phyloP scores from a whole-genome alignment of 2,329 filamentous ascomycete genomes.

The Cladosporium sp. region DNA sequence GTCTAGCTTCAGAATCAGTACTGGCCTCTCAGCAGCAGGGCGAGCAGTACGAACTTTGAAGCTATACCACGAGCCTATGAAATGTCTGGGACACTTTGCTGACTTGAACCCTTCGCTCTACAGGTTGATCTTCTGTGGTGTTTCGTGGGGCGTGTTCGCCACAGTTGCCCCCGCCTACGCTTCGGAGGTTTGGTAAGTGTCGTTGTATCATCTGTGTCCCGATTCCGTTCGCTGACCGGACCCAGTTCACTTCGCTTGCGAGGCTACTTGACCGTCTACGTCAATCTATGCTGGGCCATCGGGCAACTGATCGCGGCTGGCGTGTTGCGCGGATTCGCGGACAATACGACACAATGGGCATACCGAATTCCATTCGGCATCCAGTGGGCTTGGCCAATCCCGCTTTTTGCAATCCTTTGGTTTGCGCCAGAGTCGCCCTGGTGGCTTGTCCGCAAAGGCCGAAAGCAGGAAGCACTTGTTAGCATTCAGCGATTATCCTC shows the following conservation, averaged over 20 bases:
- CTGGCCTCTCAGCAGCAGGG: too few species aligned
- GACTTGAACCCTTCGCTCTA: too few species aligned
- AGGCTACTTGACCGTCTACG: slow-evolving; percentile 38
- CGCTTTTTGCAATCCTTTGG: slow-evolving; percentile 35
- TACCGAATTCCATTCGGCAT: slow-evolving; percentile 44
- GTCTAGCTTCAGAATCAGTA: too few species aligned
- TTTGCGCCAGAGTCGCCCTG: slow-evolving; percentile 37
- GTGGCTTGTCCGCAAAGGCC: slow-evolving; percentile 36
- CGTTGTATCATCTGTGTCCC: too few species aligned
- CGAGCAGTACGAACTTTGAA: too few species aligned
- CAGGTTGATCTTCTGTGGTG: slow-evolving; percentile 54
- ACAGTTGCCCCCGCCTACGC: slow-evolving; percentile 59
- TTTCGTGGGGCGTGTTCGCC: slow-evolving; percentile 63
- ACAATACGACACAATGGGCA: slow-evolving; percentile 33
- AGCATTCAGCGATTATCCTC: slow-evolving; percentile 7
- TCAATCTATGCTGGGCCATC: slow-evolving; percentile 49
- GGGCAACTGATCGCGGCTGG: slow-evolving; percentile 40
- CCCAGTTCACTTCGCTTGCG: slow-evolving; percentile 29
- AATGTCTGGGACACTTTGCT: too few species aligned
- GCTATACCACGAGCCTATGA: too few species aligned
- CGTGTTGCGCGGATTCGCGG: slow-evolving; percentile 31
- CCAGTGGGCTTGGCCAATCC: slow-evolving; percentile 52
- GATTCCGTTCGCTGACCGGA: not conserved
- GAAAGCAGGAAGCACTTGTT: slow-evolving; percentile 33
- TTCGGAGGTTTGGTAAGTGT: slow-evolving; percentile 49